Evolutionary conservation across 148 eudicot species (phyloP).

Genomic region (Simmondsia chinensis): DNA sequence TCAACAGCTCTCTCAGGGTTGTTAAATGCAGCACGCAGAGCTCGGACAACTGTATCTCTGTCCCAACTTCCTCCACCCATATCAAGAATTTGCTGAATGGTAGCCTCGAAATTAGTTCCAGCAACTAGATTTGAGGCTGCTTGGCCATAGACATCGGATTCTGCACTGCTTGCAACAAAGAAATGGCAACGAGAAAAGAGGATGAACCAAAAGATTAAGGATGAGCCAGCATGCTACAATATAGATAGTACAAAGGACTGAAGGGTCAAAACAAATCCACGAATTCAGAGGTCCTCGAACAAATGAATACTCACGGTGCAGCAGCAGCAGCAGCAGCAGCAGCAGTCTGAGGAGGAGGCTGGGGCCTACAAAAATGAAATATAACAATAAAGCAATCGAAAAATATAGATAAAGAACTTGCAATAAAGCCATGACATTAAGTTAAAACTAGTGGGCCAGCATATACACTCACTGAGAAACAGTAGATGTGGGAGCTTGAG

Average conservation of each 20-base stretch:
- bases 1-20: slow-evolving; percentile 97
- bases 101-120: slow-evolving; percentile 53
- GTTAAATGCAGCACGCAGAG: slow-evolving; percentile 80
- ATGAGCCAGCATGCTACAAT: too few species aligned
- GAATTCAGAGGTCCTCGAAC: too few species aligned
- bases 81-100: slow-evolving; percentile 76
- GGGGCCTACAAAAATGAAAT: slow-evolving; percentile 21
- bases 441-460: too few species aligned
- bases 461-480: too few species aligned
- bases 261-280: too few species aligned
- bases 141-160: slow-evolving; percentile 58
- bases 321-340: slow-evolving; percentile 17
- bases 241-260: too few species aligned
- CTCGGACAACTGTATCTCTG: slow-evolving; percentile 74
- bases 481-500: slow-evolving; percentile 42
- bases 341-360: slow-evolving; percentile 31
- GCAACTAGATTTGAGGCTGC: slow-evolving; percentile 89
- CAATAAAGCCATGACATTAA: too few species aligned
- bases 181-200: slow-evolving; percentile 1
- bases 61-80: slow-evolving; percentile 98
- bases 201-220: background rate
- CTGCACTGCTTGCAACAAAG: slow-evolving; percentile 23
- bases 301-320: slow-evolving; percentile 41
- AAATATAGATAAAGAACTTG: too few species aligned
- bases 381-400: background rate